Conservation (phyloP, 371 early-diverging fungal species). For the Catenaria anguillulae region DNA sequence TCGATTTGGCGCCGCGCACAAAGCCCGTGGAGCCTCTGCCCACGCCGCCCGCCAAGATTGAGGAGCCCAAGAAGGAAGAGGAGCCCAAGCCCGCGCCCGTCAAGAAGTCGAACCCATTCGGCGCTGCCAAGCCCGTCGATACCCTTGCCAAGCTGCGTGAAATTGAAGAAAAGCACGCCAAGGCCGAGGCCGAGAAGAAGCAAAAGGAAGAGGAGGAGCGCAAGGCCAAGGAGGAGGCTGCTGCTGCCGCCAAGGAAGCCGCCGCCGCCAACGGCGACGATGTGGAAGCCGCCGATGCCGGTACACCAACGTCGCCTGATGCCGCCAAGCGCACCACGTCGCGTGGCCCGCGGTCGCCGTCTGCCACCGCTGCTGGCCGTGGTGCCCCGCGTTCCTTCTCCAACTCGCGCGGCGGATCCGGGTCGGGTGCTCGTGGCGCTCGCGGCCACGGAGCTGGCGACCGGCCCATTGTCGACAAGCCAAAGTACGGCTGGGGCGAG, state of each 20-base stretch:
- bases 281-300: too few species aligned
- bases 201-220: not conserved
- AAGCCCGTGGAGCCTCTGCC: slow-evolving; percentile 6
- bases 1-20: slow-evolving; percentile 53
- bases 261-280: not conserved
- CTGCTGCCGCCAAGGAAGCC: not conserved
- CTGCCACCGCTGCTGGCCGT: too few species aligned
- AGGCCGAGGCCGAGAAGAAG: not conserved
- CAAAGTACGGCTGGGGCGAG: too few species aligned
- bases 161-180: slow-evolving; percentile 41
- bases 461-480: too few species aligned
- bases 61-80: slow-evolving; percentile 2
- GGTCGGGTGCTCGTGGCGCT: too few species aligned
- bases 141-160: slow-evolving; percentile 45
- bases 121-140: slow-evolving; percentile 65
- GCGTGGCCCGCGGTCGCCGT: too few species aligned
- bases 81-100: slow-evolving; percentile 8
- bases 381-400: too few species aligned
- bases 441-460: too few species aligned
- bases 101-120: slow-evolving; percentile 60
- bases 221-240: not conserved
- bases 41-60: slow-evolving; percentile 10
- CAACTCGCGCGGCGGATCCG: too few species aligned
- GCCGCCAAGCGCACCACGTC: too few species aligned
- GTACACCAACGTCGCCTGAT: too few species aligned